Evolutionary conservation across 2,329 filamentous ascomycete species (phyloP), one percentile per base, ranked within the genome.

Genomic region (Hypoxylon sp.): DNA sequence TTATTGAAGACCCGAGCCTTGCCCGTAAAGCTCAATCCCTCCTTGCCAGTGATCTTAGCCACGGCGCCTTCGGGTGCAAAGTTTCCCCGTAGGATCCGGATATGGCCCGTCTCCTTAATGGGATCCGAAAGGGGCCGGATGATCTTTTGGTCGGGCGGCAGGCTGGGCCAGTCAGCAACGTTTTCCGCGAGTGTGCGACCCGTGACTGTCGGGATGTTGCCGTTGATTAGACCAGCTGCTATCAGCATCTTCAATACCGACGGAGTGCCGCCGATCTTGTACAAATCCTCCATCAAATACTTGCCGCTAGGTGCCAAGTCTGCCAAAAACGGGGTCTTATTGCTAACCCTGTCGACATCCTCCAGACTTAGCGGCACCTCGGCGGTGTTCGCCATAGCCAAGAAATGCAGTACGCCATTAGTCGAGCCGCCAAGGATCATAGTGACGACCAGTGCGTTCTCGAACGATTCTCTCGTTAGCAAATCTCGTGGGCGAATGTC

Each of bases 21-120:
- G 51, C 95, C 95, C 0, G 85, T 90, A 79, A 98, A 98, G 11
- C 81, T 83, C 5, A 94, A 85, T 2, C 95, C 95, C 78, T 98
- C 95, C 78, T 97, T 97, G 34, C 95, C 95, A 0, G 95, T 97
- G 78, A 98, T 97, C 80, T 98, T 98, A 65, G 94, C 94, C 1
- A 98, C 94, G 0, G 94, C 92, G 32, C 95, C 95, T 9, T 89
- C 91, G 1, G 95, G 95, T 2, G 94, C 93, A 30, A 97, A 85
- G 77, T 97, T 97, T 19, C 95, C 95, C 64, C 88, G 87, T 2
- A 98, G 85, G 65, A 98, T 92, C 78, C 95, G 93, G 65, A 98
- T 86, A 78, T 98, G 95, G 45, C 95, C 95, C 0, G 90, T 93
- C 1, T 84, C 71, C 78, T 97, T 97, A 83, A 97, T 95, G 54